Conservation (phyloP, 106 monocot species). For the Vanilla planifolia region DNA sequence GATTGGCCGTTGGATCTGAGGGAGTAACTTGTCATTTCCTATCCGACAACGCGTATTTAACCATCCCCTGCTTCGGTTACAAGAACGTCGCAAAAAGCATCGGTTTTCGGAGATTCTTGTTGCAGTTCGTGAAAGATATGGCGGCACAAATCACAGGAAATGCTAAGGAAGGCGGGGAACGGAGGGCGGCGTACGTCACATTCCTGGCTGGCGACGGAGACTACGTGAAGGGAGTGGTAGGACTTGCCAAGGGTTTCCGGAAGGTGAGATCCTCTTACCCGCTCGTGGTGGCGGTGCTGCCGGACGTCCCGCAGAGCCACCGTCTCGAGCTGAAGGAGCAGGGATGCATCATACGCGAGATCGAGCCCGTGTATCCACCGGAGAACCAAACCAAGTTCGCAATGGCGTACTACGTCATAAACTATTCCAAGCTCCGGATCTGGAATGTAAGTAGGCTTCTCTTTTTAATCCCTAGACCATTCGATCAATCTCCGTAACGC, state of each 20-base stretch:
- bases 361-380: conserved; percentile 68
- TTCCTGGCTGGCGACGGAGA: conserved; percentile 80
- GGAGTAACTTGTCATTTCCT: no score
- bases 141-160: neutral
- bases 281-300: conserved; percentile 65
- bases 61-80: no score
- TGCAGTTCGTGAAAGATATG: no score
- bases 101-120: no score
- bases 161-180: neutral
- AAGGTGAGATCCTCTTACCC: conserved; percentile 56
- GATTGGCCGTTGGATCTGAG: no score
- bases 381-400: conserved; percentile 77
- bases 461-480: neutral
- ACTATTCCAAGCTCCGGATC: conserved; percentile 90
- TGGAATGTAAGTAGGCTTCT: conserved; percentile 32
- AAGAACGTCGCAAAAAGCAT: no score
- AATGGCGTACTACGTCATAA: conserved; percentile 88
- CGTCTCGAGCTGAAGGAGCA: conserved; percentile 46
- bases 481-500: neutral
- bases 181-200: conserved; percentile 41
- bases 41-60: no score
- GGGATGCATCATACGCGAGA: conserved; percentile 70
- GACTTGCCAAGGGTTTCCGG: conserved; percentile 69
- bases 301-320: conserved; percentile 70
- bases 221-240: conserved; percentile 78